Evolutionary conservation across 768 basidiomycete species (phyloP).

Genomic region (Boletus eberwhitei): DNA sequence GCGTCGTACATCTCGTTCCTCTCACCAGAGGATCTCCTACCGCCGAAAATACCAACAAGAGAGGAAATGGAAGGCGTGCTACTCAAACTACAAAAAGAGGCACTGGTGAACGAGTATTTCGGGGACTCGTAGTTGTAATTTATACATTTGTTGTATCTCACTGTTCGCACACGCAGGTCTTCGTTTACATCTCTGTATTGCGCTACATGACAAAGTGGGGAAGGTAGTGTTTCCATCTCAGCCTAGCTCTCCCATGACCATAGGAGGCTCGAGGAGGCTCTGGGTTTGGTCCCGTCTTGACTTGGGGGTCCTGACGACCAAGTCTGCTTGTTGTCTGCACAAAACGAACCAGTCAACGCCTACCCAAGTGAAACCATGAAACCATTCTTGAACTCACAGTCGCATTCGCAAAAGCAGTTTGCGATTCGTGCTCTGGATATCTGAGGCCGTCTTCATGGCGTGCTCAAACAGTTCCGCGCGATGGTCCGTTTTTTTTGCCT

Average conservation of each 20-base stretch:
- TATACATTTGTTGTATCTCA: constrained; percentile 11
- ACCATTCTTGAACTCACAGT: constrained; percentile 49
- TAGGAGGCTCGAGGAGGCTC: constrained; percentile 15
- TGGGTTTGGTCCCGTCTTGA: constrained; percentile 25
- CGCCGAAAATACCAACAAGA: constrained; percentile 70
- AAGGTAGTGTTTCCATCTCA: not conserved
- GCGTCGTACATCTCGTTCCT: constrained; percentile 74
- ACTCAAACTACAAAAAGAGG: constrained; percentile 74
- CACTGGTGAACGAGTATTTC: constrained; percentile 76
- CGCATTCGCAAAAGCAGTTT: constrained; percentile 81
- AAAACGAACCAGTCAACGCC: not conserved
- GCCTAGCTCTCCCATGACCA: constrained; percentile 11
- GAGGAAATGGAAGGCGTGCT: constrained; percentile 79
- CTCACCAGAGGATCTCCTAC: constrained; percentile 64
- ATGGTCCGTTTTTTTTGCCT: constrained; percentile 76
- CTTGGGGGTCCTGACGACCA: constrained; percentile 67
- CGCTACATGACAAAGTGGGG: not conserved
- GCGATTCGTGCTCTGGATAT: constrained; percentile 69
- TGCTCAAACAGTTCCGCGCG: constrained; percentile 73
- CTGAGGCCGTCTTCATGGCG: constrained; percentile 68
- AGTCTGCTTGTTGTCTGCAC: constrained; percentile 73
- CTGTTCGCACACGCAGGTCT: not conserved
- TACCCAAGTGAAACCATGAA: not conserved
- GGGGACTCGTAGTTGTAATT: constrained; percentile 35
- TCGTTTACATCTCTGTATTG: not conserved